Evolutionary conservation across 192 early-diverging fungal species (phyloP).

Genomic region (Entomortierella parvispora): DNA sequence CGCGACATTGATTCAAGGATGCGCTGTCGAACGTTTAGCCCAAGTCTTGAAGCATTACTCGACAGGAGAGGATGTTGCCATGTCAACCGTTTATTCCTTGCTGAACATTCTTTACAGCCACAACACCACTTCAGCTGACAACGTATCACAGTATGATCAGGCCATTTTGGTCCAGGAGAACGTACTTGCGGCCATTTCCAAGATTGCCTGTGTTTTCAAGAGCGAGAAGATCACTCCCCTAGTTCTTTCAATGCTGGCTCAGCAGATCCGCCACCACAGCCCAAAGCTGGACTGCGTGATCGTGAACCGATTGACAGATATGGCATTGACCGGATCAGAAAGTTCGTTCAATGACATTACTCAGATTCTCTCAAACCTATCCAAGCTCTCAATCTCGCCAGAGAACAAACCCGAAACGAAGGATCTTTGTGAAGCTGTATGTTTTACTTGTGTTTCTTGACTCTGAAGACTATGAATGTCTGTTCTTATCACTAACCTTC

Average conservation of each 20-base stretch:
- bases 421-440: slow-evolving; percentile 61
- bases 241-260: slow-evolving; percentile 72
- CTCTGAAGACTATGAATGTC: not conserved
- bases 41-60: slow-evolving; percentile 57
- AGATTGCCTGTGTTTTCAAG: slow-evolving; percentile 63
- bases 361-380: slow-evolving; percentile 56
- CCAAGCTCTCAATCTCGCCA: slow-evolving; percentile 52
- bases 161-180: slow-evolving; percentile 57
- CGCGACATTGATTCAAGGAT: slow-evolving; percentile 51
- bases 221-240: slow-evolving; percentile 68
- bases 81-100: slow-evolving; percentile 38
- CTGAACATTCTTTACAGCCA: slow-evolving; percentile 34
- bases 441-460: not conserved
- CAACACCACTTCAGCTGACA: slow-evolving; percentile 20
- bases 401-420: slow-evolving; percentile 56
- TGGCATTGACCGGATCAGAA: slow-evolving; percentile 67
- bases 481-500: not conserved
- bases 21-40: slow-evolving; percentile 61
- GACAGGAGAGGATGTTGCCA: slow-evolving; percentile 37
- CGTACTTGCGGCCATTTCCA: slow-evolving; percentile 62
- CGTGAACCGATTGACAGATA: slow-evolving; percentile 65
- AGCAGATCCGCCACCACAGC: slow-evolving; percentile 65
- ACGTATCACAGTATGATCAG: slow-evolving; percentile 6
- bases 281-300: slow-evolving; percentile 60
- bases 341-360: slow-evolving; percentile 71